Percentiles rank a stretch among this genome's conserved stretches.
Evolutionary conservation across 805 yeast genomes (phyloP).

Genomic region (Soucietia sequanensis): DNA sequence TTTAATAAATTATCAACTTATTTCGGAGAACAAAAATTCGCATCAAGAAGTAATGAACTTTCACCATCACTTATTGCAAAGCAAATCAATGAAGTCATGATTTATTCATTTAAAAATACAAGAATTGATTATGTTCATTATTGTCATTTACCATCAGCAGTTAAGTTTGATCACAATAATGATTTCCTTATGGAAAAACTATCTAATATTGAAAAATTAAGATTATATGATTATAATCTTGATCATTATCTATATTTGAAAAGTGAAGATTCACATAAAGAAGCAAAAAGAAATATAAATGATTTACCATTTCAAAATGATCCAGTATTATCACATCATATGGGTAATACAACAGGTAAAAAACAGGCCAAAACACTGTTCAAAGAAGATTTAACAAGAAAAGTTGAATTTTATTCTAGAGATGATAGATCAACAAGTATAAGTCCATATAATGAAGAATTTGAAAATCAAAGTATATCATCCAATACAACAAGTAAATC

Average conservation of each 20-base stretch:
- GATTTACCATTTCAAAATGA: too few species aligned
- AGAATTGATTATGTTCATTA: slow-evolving; percentile 13
- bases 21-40: slow-evolving; percentile 15
- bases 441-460: too few species aligned
- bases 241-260: slow-evolving; percentile 13
- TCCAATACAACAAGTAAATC: too few species aligned
- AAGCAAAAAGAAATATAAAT: too few species aligned
- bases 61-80: slow-evolving; percentile 3
- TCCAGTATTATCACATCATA: too few species aligned
- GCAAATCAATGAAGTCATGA: slow-evolving; percentile 19
- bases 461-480: too few species aligned
- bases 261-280: too few species aligned
- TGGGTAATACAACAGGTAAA: too few species aligned
- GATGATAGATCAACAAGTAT: too few species aligned
- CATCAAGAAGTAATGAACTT: slow-evolving; percentile 9
- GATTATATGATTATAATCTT: slow-evolving; percentile 13
- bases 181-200: slow-evolving; percentile 1
- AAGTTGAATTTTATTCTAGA: too few species aligned
- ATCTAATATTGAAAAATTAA: slow-evolving; percentile 1
- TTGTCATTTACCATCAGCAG: slow-evolving; percentile 17
- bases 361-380: too few species aligned
- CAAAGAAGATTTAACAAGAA: too few species aligned
- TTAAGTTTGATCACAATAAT: slow-evolving; percentile 2
- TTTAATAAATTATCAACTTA: slow-evolving; percentile 13
- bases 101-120: slow-evolving; percentile 14